phyloP scores from a whole-genome alignment of 1,139 yeast species.

The Pneumocystis sp. region DNA sequence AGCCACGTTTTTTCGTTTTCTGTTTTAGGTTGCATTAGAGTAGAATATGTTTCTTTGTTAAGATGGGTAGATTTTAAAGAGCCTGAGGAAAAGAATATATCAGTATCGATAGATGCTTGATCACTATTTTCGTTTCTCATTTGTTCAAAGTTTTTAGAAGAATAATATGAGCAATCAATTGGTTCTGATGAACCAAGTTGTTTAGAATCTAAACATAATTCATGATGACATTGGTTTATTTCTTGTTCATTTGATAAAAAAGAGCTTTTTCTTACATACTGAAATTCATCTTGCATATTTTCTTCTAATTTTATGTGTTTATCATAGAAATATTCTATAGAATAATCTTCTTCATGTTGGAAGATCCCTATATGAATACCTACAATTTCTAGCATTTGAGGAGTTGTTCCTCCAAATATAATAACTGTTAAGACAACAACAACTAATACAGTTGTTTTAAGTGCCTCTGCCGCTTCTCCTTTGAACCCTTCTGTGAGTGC shows the following conservation, averaged over 20 bases:
- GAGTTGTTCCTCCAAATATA: conserved; percentile 95
- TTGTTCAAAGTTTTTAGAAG: conserved; percentile 2
- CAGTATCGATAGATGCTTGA: conserved; percentile 1
- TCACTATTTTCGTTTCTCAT: conserved; percentile 4
- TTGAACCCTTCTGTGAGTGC: conserved; percentile 95
- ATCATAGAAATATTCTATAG: conserved; percentile 79
- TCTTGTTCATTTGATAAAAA: neutral
- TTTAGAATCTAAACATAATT: neutral
- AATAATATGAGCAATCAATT: neutral
- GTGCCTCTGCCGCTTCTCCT: conserved; percentile 81
- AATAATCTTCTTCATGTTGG: conserved; percentile 60
- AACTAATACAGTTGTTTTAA: conserved; percentile 85
- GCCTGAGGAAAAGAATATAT: conserved; percentile 11
- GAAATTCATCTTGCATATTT: neutral
- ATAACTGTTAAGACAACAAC: conserved; percentile 94
- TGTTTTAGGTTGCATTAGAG: conserved; percentile 13
- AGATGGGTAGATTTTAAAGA: conserved; percentile 3
- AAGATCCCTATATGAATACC: conserved; percentile 86
- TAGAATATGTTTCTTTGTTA: conserved; percentile 10
- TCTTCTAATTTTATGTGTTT: conserved; percentile 40
- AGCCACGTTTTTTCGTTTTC: conserved; percentile 7
- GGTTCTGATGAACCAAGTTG: neutral
- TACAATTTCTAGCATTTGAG: conserved; percentile 89
- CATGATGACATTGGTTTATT: conserved; percentile 1
- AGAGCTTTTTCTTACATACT: neutral